Conservation (phyloP, 257 asterid species). For the Salvia rosmarinus region DNA sequence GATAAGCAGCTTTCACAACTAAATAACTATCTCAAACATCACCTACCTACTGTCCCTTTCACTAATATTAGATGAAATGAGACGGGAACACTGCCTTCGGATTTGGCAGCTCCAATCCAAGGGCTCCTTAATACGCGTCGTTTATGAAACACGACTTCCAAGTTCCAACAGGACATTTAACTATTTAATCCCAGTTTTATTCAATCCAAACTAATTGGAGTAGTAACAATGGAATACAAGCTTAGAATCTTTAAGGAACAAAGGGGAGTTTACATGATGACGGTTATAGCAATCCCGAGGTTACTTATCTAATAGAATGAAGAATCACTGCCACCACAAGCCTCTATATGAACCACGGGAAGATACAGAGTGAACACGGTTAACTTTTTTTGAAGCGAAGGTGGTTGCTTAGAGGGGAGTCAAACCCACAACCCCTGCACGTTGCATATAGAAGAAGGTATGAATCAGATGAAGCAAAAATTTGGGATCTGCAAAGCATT, state of each 20-base stretch:
- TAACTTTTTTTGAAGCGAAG: slow-evolving; percentile 9
- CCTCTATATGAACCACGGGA: slow-evolving; percentile 41
- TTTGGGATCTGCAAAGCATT: not conserved
- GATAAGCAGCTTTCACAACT: not conserved
- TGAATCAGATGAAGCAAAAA: not conserved
- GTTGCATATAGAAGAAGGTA: slow-evolving; percentile 27
- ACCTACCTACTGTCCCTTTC: not conserved
- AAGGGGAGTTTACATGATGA: not conserved
- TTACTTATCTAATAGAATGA: slow-evolving; percentile 28
- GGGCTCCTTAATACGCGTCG: not conserved
- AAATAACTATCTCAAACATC: not conserved
- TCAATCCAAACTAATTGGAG: not conserved
- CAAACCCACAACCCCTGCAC: slow-evolving; percentile 82
- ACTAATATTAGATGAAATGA: not conserved
- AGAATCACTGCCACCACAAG: slow-evolving; percentile 25
- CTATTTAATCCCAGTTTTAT: slow-evolving; percentile 7
- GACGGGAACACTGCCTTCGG: not conserved
- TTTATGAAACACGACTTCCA: not conserved
- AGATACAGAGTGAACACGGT: slow-evolving; percentile 26
- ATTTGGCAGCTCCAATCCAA: not conserved
- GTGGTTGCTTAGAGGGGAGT: slow-evolving; percentile 59
- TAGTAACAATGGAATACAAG: not conserved
- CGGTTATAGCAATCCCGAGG: slow-evolving; percentile 8
- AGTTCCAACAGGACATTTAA: not conserved
- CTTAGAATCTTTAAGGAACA: slow-evolving; percentile 4